Evolutionary conservation across 2,329 filamentous ascomycete species (phyloP).

Genomic region (Fusarium sp.): DNA sequence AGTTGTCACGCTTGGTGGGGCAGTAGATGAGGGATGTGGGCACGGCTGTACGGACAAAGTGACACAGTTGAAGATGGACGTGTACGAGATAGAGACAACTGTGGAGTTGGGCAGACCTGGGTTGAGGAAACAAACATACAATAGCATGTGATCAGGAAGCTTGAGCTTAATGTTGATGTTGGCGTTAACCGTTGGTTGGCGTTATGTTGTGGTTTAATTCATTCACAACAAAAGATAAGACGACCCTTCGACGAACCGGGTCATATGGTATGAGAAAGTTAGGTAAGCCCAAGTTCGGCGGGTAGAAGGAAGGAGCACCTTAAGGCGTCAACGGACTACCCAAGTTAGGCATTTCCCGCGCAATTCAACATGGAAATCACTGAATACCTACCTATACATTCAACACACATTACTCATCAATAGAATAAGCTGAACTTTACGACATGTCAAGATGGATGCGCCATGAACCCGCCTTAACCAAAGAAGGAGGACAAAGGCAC

Average conservation of each 20-base stretch:
- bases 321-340: background rate
- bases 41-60: slow-evolving; percentile 13
- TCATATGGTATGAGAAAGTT: too few relatives aligned
- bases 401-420: background rate
- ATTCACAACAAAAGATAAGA: slow-evolving; percentile 7
- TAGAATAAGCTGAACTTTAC: background rate
- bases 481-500: background rate
- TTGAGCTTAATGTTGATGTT: background rate
- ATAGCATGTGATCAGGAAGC: background rate
- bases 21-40: slow-evolving; percentile 24
- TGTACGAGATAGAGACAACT: slow-evolving; percentile 4
- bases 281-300: slow-evolving; percentile 14
- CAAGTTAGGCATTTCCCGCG: background rate
- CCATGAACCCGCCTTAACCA: background rate
- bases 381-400: too few relatives aligned
- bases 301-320: background rate
- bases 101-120: background rate
- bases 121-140: background rate
- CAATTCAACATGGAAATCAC: too few relatives aligned
- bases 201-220: background rate
- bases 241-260: slow-evolving; percentile 4
- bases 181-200: background rate
- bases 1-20: slow-evolving; percentile 36
- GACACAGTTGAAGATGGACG: slow-evolving; percentile 7
- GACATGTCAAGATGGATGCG: background rate